Evolutionary conservation across 2,329 filamentous ascomycete genomes (phyloP), one percentile per base, ranked within the genome.

Genomic region (Mycogone perniciosa): DNA sequence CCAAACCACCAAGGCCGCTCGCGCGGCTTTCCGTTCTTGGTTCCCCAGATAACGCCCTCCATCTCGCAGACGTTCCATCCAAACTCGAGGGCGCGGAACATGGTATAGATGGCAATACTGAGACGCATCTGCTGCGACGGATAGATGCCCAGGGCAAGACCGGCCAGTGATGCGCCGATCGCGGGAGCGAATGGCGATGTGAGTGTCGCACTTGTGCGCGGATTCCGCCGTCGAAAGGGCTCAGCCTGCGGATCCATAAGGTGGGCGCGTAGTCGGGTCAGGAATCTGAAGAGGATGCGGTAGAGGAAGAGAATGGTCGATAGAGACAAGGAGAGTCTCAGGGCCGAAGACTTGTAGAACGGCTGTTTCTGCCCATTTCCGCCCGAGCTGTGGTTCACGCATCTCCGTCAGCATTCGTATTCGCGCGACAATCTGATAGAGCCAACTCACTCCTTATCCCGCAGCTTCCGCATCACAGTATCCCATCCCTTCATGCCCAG

Each of bases 271-370:
- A 97, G 74, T 30, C 89, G 82, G 29, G 81, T 80, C 60, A 97
- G 88, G 75, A 97, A 96, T 53, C 92, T 88, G 71, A 92, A 89
- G 29, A 97, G 82, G 1, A 96, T 76, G 31, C 93, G 84, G 67
- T 99, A 93, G 54, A 95, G 81, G 40, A 97, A 81, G 20, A 97
- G 78, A 56, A 96, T 89, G 3, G 88, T 80, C 11, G 90, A 91
- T 10, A 96, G 77, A 0, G 89, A 93, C 7, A 91, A 74, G 0
- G 90, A 92, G 7, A 96, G 76, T 50, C 90, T 81, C 46, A 93
- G 74, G 27, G 87, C 86, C 0, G 84, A 76, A 0, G 85, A 89
- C 55, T 78, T 81, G 70, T 81, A 77, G 11, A 82, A 70, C 0
- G 80, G 75, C 39, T 76, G 70, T 59, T 77, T 80, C 59, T 76